phyloP scores from a whole-genome alignment of 2,329 filamentous ascomycete species.

The Talaromyces sp. region DNA sequence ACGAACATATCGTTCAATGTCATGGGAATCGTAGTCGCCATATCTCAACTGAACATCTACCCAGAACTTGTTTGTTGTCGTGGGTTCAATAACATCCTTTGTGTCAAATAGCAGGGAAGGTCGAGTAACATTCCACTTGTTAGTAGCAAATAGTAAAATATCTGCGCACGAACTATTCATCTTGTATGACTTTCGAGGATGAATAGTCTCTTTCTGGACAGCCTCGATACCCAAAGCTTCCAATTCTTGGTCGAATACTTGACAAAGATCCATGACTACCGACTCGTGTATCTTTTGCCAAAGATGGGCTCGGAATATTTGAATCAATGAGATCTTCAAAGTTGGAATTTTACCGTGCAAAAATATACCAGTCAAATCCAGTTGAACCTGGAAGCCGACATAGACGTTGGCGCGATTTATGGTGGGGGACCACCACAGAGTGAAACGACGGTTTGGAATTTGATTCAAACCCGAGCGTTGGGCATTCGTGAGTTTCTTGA shows the following conservation, averaged over 20 bases:
- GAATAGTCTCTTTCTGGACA: slow-evolving; percentile 98
- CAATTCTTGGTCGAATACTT: slow-evolving; percentile 95
- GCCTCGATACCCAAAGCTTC: slow-evolving; percentile 95
- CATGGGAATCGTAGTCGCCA: slow-evolving; percentile 97
- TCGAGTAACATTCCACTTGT: slow-evolving; percentile 97
- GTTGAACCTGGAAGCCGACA: slow-evolving; percentile 97
- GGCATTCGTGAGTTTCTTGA: slow-evolving; percentile 97
- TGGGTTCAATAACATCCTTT: slow-evolving; percentile 89
- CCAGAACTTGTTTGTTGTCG: slow-evolving; percentile 99
- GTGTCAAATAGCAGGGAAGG: slow-evolving; percentile 93
- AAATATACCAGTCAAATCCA: slow-evolving; percentile 97
- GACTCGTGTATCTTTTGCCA: slow-evolving; percentile 99
- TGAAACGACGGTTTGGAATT: slow-evolving; percentile 97
- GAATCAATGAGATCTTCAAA: slow-evolving; percentile 93
- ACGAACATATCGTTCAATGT: slow-evolving; percentile 94
- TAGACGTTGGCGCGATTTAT: slow-evolving; percentile 97
- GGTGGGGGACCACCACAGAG: slow-evolving; percentile 92
- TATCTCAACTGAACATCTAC: slow-evolving; percentile 94
- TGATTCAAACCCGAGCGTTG: slow-evolving; percentile 96
- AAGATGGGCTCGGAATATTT: slow-evolving; percentile 98
- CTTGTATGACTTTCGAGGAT: slow-evolving; percentile 99
- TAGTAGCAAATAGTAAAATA: slow-evolving; percentile 90
- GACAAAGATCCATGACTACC: slow-evolving; percentile 97
- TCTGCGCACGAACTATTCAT: slow-evolving; percentile 99
- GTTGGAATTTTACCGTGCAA: slow-evolving; percentile 98